These are phyloP conservation scores for Pyrus communis DNA, from an alignment of 306 rosid species.

Conservation along the genomic window DNA sequence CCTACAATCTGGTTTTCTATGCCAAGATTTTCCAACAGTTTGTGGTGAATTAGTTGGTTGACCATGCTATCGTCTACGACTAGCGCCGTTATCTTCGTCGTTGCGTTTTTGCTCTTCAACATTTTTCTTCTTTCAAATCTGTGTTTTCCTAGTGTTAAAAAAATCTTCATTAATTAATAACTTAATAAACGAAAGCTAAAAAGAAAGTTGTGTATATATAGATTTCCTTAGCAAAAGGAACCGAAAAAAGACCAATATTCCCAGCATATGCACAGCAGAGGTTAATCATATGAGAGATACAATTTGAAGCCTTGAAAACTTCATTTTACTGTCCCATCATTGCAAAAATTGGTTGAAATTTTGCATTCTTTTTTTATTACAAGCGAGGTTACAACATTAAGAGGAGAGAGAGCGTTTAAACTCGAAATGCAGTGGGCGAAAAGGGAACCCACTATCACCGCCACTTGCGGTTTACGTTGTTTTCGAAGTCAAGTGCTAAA, in stretches of 20 bases:
- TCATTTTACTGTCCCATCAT: neutral
- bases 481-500: neutral
- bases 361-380: neutral
- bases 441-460: neutral
- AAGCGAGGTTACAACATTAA: neutral
- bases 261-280: neutral
- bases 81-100: slow-evolving; percentile 43
- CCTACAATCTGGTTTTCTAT: slow-evolving; percentile 36
- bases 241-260: neutral
- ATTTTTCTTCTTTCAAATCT: neutral
- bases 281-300: neutral
- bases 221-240: neutral
- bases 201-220: neutral
- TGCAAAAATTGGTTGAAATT: neutral
- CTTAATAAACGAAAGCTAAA: neutral
- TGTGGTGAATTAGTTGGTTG: slow-evolving; percentile 41
- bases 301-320: neutral
- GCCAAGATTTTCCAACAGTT: slow-evolving; percentile 42
- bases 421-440: neutral
- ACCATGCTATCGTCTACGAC: slow-evolving; percentile 56
- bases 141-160: neutral
- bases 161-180: neutral
- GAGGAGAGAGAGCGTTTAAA: neutral
- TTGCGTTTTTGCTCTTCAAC: slow-evolving; percentile 6
- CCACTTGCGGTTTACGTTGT: neutral